Percentiles rank a stretch among this genome's conserved stretches.
These are phyloP conservation scores for Phytophthora niederhauseri DNA, from an alignment of 352 stramenopile genomes.

Conservation along the genomic window DNA sequence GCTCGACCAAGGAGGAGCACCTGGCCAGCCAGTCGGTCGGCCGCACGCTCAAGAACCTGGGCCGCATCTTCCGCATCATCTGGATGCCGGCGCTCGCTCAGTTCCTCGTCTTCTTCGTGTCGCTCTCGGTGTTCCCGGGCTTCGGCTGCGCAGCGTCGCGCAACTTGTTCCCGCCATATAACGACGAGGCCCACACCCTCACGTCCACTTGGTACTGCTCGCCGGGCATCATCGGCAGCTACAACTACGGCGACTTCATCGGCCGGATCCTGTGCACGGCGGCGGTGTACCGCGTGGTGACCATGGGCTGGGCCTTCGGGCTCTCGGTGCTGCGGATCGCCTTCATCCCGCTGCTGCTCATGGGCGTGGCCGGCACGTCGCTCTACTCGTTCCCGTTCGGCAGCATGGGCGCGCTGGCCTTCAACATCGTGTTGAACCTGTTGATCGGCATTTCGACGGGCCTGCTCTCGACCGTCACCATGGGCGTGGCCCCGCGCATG, in stretches of 20 bases:
- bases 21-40: conserved; percentile 41
- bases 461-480: conserved; percentile 69
- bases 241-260: conserved; percentile 73
- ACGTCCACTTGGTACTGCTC: conserved; percentile 53
- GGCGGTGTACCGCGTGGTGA: conserved; percentile 57
- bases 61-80: conserved; percentile 57
- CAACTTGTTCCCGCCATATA: conserved; percentile 40
- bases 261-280: conserved; percentile 53
- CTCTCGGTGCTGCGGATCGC: conserved; percentile 49
- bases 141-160: conserved; percentile 50
- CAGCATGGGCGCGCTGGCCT: conserved; percentile 35
- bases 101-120: conserved; percentile 68
- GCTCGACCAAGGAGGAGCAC: conserved; percentile 36
- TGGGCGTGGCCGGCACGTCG: conserved; percentile 56
- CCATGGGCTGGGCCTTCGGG: conserved; percentile 45
- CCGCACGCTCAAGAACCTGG: conserved; percentile 44
- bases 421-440: conserved; percentile 56
- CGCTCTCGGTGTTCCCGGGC: conserved; percentile 55
- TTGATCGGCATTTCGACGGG: conserved; percentile 60
- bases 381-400: conserved; percentile 58
- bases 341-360: conserved; percentile 66
- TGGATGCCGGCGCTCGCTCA: conserved; percentile 51
- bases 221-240: conserved; percentile 59
- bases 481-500: conserved; percentile 56
- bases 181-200: conserved; percentile 20